Evolutionary conservation across 805 yeast genomes (phyloP).

Genomic region (Lipomyces starkeyi): DNA sequence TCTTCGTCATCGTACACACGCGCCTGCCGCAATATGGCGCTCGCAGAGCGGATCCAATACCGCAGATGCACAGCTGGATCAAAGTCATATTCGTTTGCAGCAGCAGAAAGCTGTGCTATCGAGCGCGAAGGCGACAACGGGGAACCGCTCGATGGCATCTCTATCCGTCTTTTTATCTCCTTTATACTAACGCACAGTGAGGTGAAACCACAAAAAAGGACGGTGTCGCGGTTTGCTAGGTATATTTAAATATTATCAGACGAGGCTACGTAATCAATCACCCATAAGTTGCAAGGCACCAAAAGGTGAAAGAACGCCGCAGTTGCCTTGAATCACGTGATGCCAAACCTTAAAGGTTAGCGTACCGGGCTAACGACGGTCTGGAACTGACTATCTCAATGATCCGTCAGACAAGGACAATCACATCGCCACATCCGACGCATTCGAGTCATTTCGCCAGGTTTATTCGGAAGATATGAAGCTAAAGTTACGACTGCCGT

Average conservation of each 20-base stretch:
- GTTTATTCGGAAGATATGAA: slow-evolving; percentile 44
- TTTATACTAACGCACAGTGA: background rate
- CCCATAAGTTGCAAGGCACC: too few species aligned
- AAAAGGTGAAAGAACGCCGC: too few species aligned
- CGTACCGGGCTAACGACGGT: too few species aligned
- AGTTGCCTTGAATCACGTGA: background rate
- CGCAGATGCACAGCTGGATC: slow-evolving; percentile 57
- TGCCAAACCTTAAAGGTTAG: background rate
- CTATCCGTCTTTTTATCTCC: background rate
- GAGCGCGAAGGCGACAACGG: slow-evolving; percentile 16
- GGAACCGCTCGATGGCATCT: background rate
- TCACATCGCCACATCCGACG: too few species aligned
- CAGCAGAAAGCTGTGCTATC: slow-evolving; percentile 22
- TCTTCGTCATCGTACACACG: slow-evolving; percentile 53
- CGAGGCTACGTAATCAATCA: background rate
- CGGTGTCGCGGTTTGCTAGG: background rate
- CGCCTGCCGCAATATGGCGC: slow-evolving; percentile 56
- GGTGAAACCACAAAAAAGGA: background rate
- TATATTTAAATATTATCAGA: background rate
- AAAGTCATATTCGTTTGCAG: slow-evolving; percentile 60
- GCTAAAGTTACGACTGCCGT: slow-evolving; percentile 47
- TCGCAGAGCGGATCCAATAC: slow-evolving; percentile 62
- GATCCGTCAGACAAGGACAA: too few species aligned
- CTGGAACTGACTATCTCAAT: too few species aligned
- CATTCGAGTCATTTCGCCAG: too few species aligned